phyloP scores from a whole-genome alignment of 108 stramenopile genomes.

The Cyclostephanos tholiformis region DNA sequence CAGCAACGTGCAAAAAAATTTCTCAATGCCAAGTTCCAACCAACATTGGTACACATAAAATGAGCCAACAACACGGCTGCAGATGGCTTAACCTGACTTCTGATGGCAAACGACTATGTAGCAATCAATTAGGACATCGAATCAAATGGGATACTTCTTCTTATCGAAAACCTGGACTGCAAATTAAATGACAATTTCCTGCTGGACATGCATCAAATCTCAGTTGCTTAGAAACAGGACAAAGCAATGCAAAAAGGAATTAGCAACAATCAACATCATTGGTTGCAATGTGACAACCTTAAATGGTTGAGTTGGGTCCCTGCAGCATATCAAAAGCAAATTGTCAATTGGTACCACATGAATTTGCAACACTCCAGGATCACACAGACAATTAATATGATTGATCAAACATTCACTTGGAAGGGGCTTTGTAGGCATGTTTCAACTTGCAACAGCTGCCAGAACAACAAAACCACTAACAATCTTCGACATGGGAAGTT shows the following conservation, averaged over 20 bases:
- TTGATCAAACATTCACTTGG: conserved; percentile 1
- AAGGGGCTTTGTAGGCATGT: background rate
- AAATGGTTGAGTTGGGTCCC: conserved; percentile 11
- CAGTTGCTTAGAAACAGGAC: background rate
- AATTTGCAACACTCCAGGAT: conserved; percentile 18
- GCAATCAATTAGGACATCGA: no score
- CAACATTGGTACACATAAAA: background rate
- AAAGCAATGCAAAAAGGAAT: background rate
- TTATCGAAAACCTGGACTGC: no score
- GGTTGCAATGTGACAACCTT: background rate
- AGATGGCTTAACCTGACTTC: conserved; percentile 5
- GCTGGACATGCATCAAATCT: conserved; percentile 5
- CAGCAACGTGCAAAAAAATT: no score
- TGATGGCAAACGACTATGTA: conserved; percentile 7
- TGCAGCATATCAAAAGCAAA: background rate
- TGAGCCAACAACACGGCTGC: conserved; percentile 18
- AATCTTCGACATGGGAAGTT: conserved; percentile 10
- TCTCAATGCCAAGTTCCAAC: conserved; percentile 8
- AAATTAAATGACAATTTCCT: no score
- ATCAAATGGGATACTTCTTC: no score
- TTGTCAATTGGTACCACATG: conserved; percentile 38
- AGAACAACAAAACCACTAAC: conserved; percentile 6
- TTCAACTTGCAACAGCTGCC: conserved; percentile 17
- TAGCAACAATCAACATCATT: background rate
- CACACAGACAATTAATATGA: background rate